Conservation (phyloP, 805 yeast species). For the Grigorovia humatica region DNA sequence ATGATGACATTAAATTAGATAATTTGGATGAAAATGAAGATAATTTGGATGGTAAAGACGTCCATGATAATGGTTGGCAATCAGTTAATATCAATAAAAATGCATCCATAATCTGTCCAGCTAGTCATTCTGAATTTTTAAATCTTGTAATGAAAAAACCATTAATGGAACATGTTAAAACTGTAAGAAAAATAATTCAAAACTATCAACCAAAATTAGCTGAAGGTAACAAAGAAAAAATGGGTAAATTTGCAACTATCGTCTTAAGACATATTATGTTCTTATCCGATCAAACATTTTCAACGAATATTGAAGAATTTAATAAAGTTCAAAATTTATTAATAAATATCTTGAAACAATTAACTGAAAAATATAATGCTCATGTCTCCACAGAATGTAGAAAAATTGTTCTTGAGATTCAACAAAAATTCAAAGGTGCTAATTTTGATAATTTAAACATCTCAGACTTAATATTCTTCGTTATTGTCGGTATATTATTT, state of each 20-base stretch:
- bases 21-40: slow-evolving; percentile 23
- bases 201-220: slow-evolving; percentile 68
- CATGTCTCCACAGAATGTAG: slow-evolving; percentile 55
- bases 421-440: slow-evolving; percentile 36
- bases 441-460: slow-evolving; percentile 32
- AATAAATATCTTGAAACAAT: slow-evolving; percentile 38
- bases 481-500: slow-evolving; percentile 64
- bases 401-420: slow-evolving; percentile 43
- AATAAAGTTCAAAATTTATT: slow-evolving; percentile 34
- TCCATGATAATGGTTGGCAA: background rate
- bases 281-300: slow-evolving; percentile 33
- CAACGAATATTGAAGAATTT: slow-evolving; percentile 28
- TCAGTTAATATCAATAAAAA: slow-evolving; percentile 1
- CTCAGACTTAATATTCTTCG: slow-evolving; percentile 54
- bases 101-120: slow-evolving; percentile 37
- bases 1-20: slow-evolving; percentile 30
- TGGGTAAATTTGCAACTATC: slow-evolving; percentile 53
- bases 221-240: slow-evolving; percentile 68
- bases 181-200: slow-evolving; percentile 46
- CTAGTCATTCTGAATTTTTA: slow-evolving; percentile 35
- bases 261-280: slow-evolving; percentile 52
- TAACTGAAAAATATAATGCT: slow-evolving; percentile 58
- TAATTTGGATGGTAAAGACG: slow-evolving; percentile 4
- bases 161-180: slow-evolving; percentile 34
- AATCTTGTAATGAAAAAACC: slow-evolving; percentile 28